Percentiles rank a stretch among this genome's conserved stretches.
phyloP scores from a whole-genome alignment of 108 stramenopile species.

The Nitzschia putrida region DNA sequence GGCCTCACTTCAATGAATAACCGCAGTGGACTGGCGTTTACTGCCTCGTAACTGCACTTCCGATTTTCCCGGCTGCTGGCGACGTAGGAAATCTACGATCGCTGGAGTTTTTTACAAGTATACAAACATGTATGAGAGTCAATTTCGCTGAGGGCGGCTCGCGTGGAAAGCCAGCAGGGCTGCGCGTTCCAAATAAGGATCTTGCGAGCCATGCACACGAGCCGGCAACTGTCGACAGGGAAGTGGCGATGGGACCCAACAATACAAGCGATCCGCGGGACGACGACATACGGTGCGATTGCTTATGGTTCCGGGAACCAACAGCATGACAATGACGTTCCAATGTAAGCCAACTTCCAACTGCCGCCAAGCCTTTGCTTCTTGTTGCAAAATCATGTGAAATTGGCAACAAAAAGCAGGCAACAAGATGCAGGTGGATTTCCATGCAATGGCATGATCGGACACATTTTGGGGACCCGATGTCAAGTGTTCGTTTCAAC shows the following conservation, averaged over 20 bases:
- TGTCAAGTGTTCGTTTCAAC: too few species aligned
- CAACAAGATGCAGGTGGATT: too few species aligned
- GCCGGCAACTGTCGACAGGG: slow-evolving; percentile 2
- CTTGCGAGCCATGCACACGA: slow-evolving; percentile 16
- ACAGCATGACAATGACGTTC: too few species aligned
- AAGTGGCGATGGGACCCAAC: slow-evolving; percentile 8
- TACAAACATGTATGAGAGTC: slow-evolving; percentile 9
- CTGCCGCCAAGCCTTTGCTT: too few species aligned
- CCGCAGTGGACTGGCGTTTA: slow-evolving; percentile 20
- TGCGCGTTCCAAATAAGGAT: background rate
- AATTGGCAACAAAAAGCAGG: too few species aligned
- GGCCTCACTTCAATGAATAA: slow-evolving; percentile 10
- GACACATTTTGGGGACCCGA: too few species aligned
- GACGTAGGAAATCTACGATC: slow-evolving; percentile 21
- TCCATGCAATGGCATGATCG: too few species aligned
- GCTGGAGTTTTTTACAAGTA: slow-evolving; percentile 3
- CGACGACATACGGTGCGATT: background rate
- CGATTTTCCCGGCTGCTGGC: slow-evolving; percentile 6
- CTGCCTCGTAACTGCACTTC: slow-evolving; percentile 18
- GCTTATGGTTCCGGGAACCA: background rate
- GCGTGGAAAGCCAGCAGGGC: slow-evolving; percentile 1
- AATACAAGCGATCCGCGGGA: slow-evolving; percentile 6
- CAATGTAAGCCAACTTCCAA: too few species aligned
- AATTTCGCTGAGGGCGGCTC: slow-evolving; percentile 22
- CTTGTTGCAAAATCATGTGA: too few species aligned